Evolutionary conservation across 2,329 filamentous ascomycete genomes (phyloP).

Genomic region (Ceratocystis albifundus): DNA sequence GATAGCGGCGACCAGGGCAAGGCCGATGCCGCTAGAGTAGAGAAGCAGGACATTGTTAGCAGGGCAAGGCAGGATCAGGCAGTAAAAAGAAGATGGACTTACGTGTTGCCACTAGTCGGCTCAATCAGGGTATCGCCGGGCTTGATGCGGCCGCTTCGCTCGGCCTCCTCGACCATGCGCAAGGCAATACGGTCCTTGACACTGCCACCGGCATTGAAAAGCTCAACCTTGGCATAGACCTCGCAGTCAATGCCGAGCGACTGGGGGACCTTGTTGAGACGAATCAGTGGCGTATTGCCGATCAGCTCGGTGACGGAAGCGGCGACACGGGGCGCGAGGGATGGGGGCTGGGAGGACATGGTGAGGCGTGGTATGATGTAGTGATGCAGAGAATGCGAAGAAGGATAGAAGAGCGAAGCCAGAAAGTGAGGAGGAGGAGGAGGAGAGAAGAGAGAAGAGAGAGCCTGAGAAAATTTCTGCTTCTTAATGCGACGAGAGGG

Average conservation of each 20-base stretch:
- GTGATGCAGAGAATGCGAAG: not conserved
- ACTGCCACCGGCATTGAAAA: slow-evolving; percentile 87
- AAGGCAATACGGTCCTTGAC: slow-evolving; percentile 93
- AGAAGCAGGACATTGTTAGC: not conserved
- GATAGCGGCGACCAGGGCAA: slow-evolving; percentile 85
- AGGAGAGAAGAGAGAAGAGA: not conserved
- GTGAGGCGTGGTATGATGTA: not conserved
- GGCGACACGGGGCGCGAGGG: slow-evolving; percentile 37
- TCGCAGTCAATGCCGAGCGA: slow-evolving; percentile 80
- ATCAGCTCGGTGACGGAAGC: slow-evolving; percentile 76
- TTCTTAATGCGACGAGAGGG: not conserved
- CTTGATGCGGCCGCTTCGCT: slow-evolving; percentile 84
- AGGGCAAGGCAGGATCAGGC: not conserved
- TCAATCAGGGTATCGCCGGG: slow-evolving; percentile 95
- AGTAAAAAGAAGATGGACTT: slow-evolving; percentile 25
- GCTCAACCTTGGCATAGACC: slow-evolving; percentile 83
- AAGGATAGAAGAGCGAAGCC: not conserved
- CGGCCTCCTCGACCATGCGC: slow-evolving; percentile 94
- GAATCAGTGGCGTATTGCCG: slow-evolving; percentile 89
- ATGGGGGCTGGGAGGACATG: slow-evolving; percentile 26
- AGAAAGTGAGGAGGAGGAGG: not conserved
- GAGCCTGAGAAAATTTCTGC: too few relatives aligned
- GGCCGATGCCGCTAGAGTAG: slow-evolving; percentile 59
- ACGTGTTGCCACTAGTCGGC: slow-evolving; percentile 93
- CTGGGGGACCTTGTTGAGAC: slow-evolving; percentile 83